These are phyloP conservation scores for Linum tenue DNA, from an alignment of 345 rosid genomes.

Conservation along the genomic window DNA sequence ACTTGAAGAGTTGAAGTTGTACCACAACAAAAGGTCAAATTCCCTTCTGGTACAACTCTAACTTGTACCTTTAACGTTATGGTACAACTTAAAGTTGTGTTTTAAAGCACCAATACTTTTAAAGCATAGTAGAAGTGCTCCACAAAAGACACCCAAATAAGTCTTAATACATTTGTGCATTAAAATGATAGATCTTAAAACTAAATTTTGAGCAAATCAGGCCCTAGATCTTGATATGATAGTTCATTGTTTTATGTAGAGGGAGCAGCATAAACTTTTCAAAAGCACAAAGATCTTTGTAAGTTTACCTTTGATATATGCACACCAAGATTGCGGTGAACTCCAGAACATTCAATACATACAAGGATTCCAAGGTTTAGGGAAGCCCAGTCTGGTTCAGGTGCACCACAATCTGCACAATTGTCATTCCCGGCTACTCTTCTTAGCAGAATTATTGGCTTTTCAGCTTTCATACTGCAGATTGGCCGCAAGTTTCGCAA, in stretches of 20 bases:
- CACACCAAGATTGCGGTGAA: conserved; percentile 98
- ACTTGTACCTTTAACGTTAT: too few species aligned
- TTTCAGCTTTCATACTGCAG: conserved; percentile 34
- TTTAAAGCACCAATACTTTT: too few species aligned
- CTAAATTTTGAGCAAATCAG: too few species aligned
- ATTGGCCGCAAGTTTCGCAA: conserved; percentile 48
- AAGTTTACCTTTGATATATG: conserved; percentile 82
- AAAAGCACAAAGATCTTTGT: background rate
- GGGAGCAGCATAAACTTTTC: background rate
- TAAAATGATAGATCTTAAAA: too few species aligned
- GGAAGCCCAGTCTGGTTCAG: conserved; percentile 99
- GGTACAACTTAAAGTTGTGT: too few species aligned
- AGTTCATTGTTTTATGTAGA: background rate
- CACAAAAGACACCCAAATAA: too few species aligned
- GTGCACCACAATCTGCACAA: conserved; percentile 98
- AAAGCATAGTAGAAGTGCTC: too few species aligned
- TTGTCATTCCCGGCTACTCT: conserved; percentile 86
- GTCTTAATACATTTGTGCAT: too few species aligned
- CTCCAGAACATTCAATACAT: conserved; percentile 99
- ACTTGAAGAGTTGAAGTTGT: too few species aligned
- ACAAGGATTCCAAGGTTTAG: conserved; percentile 90
- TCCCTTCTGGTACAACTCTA: too few species aligned
- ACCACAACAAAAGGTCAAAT: too few species aligned
- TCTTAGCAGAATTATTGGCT: conserved; percentile 72
- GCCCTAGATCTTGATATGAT: too few species aligned